Evolutionary conservation across 192 early-diverging fungal species (phyloP), one percentile per base, ranked within the genome.

Genomic region (Coemansia sp.): DNA sequence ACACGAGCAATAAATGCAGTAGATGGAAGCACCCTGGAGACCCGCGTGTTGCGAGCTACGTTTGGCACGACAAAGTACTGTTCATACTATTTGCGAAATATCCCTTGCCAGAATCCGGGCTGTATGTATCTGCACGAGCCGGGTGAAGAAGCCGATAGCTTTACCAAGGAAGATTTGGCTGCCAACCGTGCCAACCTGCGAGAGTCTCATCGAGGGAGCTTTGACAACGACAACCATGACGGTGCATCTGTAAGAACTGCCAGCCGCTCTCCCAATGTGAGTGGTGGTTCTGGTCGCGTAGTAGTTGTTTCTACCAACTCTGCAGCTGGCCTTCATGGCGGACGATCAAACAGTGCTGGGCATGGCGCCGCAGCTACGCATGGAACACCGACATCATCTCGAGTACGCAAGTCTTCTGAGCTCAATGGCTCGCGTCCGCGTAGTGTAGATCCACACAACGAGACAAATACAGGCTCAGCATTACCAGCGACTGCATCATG

Each of bases 11-110:
- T 99, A 55, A 91, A 90, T n/a, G 90, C 88, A 0, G 90, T 98
- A 6, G 96, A 99, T 65, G 95, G 95, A 7, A 93, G 86, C 54
- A 72, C 88, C 33, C 82, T 81, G 53, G 96, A 96, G 45, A 91
- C 91, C 18, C 91, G 89, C 48, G 80, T 90, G 33, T 61, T 99
- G 26, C 84, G 91, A 84, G 97, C 94, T 10, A 94, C 94, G 0
- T 94, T 90, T 78, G 97, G 97, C 16, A 94, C 95, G 7, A 99
- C 97, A 35, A 97, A 97, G 66, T 99, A 99, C 78, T 99, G 97
- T 63, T 88, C 94, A 5, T 94, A 91, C 68, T 99, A 92, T 66
- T 72, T 99, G 53, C 89, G 93, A 28, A 88, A 85, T 63, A 89
- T 93, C 59, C 65, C 83, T 5, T 99, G 97, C 71, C 93, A 91